Conservation (phyloP, 2,329 filamentous ascomycete species). For the Sclerotiophoma versabilis region DNA sequence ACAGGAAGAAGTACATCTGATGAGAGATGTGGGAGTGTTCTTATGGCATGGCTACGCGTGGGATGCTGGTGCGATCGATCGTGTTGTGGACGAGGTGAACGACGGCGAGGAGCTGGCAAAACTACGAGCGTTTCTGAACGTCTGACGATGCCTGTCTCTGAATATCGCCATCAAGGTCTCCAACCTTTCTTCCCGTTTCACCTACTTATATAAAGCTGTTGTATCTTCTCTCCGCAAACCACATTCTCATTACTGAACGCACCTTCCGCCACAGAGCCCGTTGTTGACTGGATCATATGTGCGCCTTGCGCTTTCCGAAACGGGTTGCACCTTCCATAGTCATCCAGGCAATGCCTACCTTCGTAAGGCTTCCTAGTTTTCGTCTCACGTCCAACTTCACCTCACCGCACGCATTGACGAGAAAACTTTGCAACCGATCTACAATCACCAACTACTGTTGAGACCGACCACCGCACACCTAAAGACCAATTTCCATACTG, state of each 20-base stretch:
- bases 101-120: constrained; percentile 63
- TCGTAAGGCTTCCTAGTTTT: neutral
- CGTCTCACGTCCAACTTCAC: constrained; percentile 1
- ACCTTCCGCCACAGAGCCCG: neutral
- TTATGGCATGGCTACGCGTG: constrained; percentile 71
- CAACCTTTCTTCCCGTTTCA: too few relatives aligned
- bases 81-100: constrained; percentile 60
- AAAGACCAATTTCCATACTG: neutral
- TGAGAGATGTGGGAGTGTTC: constrained; percentile 63
- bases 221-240: neutral
- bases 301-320: constrained; percentile 19
- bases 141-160: neutral
- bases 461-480: neutral
- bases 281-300: neutral
- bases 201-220: too few relatives aligned
- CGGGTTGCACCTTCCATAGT: constrained; percentile 21
- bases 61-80: constrained; percentile 65
- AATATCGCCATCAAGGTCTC: neutral
- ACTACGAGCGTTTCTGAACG: constrained; percentile 53
- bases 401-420: neutral
- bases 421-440: neutral
- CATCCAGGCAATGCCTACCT: constrained; percentile 11
- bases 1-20: constrained; percentile 49
- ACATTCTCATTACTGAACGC: neutral
- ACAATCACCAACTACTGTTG: neutral